Evolutionary conservation across 352 stramenopile genomes (phyloP), one percentile per base, ranked within the genome.

Genomic region (Globisporangium polare): DNA sequence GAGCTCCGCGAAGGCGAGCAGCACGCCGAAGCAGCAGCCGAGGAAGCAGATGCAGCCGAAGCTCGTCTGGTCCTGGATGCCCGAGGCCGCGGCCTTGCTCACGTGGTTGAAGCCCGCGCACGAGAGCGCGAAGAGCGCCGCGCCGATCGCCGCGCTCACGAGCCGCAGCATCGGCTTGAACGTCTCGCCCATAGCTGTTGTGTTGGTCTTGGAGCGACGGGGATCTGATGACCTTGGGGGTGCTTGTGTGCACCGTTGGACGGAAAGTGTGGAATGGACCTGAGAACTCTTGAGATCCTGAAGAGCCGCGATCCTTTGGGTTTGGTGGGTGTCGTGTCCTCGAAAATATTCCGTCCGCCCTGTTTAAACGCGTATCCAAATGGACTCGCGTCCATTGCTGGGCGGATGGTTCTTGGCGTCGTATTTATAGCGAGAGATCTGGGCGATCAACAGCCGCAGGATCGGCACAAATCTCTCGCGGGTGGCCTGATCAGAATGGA

Each of bases 31-130:
- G 60, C 77, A 79, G 22, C 80, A 69, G 29, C 79, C 83, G 35
- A 90, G 66, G 63, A 92, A 86, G 67, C 83, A 89, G 53, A 92
- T 73, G 61, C 83, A 92, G 12, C 79, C 79, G 45, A 89, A 88
- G 49, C 73, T 82, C 37, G 79, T 80, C 53, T 76, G 73, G 29
- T 66, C 77, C 31, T 83, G 80, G 8, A 89, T 57, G 9, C 3
- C 22, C 5, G 68, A 62, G 24, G 33, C 26, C 3, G 46, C 52
- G 2, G 75, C 72, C 46, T 70, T 46, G 24, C 68, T 67, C 8
- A 84, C 53, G 31, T 80, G 78, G 27, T 78, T 62, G 63, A 90
- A 88, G 18, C 78, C 80, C 0, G 74, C 63, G 35, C 77, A 86
- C 2, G 66, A 77, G 22, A 88, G 65, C 24, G 68, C 58, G 29